Evolutionary conservation across 148 eudicot species (phyloP).

Genomic region (Selenicereus undatus): DNA sequence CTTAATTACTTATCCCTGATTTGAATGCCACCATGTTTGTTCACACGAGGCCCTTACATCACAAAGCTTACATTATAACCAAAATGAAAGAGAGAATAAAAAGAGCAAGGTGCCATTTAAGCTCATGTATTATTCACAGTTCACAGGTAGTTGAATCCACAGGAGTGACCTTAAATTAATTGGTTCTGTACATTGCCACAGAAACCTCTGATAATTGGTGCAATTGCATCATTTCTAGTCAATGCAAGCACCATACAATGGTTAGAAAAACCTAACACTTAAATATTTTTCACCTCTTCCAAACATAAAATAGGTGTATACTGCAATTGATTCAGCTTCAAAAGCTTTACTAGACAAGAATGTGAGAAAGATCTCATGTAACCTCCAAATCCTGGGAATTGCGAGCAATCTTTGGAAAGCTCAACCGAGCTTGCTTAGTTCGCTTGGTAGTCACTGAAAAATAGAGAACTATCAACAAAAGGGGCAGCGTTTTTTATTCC

Average conservation of each 20-base stretch:
- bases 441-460: conserved; percentile 44
- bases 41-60: too few species aligned
- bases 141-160: background rate
- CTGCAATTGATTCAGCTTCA: background rate
- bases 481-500: background rate
- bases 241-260: background rate
- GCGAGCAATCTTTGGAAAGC: conserved; percentile 39
- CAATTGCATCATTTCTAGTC: conserved; percentile 6
- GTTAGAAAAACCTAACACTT: background rate
- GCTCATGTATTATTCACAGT: conserved; percentile 10
- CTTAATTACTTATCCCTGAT: too few species aligned
- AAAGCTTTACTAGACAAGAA: background rate
- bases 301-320: background rate
- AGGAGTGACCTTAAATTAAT: conserved; percentile 7
- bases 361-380: conserved; percentile 22
- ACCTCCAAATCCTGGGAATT: conserved; percentile 41
- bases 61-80: too few species aligned
- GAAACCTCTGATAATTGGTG: background rate
- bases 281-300: background rate
- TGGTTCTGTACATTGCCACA: conserved; percentile 19
- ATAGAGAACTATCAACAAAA: background rate
- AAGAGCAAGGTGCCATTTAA: background rate
- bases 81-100: too few species aligned
- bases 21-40: too few species aligned
- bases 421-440: conserved; percentile 57